Evolutionary conservation across 2,329 filamentous ascomycete genomes (phyloP), one percentile per base, ranked within the genome.

Genomic region (Colletotrichum noveboracense): DNA sequence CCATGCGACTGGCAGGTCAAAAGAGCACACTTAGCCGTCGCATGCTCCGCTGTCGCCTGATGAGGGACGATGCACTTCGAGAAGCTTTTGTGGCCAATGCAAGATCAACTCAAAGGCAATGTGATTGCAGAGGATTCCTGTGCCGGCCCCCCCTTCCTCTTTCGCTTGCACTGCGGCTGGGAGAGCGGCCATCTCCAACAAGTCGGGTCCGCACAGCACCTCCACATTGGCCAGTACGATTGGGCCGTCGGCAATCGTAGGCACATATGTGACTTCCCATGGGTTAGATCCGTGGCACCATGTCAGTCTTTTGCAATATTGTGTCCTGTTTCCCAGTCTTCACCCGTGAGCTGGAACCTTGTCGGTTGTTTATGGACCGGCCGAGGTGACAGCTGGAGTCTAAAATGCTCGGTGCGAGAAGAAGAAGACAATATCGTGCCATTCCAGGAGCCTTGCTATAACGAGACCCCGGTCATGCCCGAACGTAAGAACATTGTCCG

Each of bases 191-290:
- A 36, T 74, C 48, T 26, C 60, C 74, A 70, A 76, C 38, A 43
- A 62, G 58, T 76, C 74, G 74, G 66, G 70, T 71, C 30, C 48
- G 62, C 48, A 58, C 66, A 71, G 30, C 16, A 62, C 65, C 72
- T 73, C 32, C 69, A 66, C 66, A 74, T 28, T 72, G 48, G 28
- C 38, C 64, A 60, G 34, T 26, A 74, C 48, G 34, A 38, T 65
- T 32, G 72, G 72, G 77, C 73, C 74, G 71, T 80, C 79, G 79
- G 78, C 78, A 81, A 81, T 81, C 79, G 78, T 74, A 76, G 78
- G 78, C 78, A 78, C 78, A 79, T 78, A 80, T 80, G 79, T 79
- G 78, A 81, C 79, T 80, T 78, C 66, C 78, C 80, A 81, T 80
- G 78, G 81, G 75, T 28, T 79, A 82, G 78, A 81, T 80, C 79